Base-by-base conservation (phyloP, 106 monocot genomes). In the Xerophyta viscosa region DNA sequence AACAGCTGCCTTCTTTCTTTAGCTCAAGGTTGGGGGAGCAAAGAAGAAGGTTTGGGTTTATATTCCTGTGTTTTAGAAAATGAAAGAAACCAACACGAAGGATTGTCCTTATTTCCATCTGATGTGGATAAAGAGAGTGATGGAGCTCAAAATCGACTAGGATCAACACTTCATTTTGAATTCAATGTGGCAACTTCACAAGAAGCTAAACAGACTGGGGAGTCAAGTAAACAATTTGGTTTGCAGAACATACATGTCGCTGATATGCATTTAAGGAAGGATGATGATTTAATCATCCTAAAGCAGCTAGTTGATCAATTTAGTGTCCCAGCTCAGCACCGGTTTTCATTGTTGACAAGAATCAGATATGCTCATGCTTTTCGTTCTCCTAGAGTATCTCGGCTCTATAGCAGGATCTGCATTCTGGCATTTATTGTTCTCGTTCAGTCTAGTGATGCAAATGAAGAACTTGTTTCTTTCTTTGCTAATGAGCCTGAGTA, bases 401-500 rank as follows among this genome's bases (percentile, higher is more conserved):
- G 86, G 46, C 37, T 83, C 1, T 99, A 83, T 43, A 86, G 82
- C 67, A 77, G 75, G 58, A 86, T 99, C 18, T 90, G 82, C 33
- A 86, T 99, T 77, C 82, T 99, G 64, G 76, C 98, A 15, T 99
- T 99, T 37, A 75, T 90, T 64, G 77, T 86, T 19, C 29, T 99
- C 48, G 90, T 99, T 27, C 98, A 99, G 57, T 90, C 90, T 9
- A 86, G 67, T 74, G 98, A 99, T 77, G 98, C 98, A 23, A 76
- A 86, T 69, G 98, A 90, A 70, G 98, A 99, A 67, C 74, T 99
- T 37, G 66, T 72, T 18, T 90, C 86, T 25, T 91, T 91, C 71
- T 99, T 90, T 75, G 88, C 90, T 17, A 90, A 99, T 86, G 98
- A 99, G 48, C 98, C 98, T 50, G 90, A 91, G 49, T 90, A 82